Conservation (phyloP, 306 rosid species). For the Hylodesmum podocarpum region DNA sequence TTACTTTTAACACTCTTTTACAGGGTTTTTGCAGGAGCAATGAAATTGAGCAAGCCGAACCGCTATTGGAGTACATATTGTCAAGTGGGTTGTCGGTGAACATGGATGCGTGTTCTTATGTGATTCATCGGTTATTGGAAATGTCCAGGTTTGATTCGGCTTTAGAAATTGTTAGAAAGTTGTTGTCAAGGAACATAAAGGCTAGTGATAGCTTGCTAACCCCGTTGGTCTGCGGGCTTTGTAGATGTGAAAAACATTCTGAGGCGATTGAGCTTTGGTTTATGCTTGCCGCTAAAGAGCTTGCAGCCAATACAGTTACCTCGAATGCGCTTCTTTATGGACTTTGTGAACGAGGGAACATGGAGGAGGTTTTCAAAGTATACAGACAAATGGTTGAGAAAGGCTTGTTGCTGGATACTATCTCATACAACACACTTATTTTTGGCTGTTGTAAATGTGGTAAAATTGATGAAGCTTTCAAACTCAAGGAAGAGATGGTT, state of each 20-base stretch:
- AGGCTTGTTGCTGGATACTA: slow-evolving; percentile 56
- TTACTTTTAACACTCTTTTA: slow-evolving; percentile 60
- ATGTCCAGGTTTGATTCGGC: slow-evolving; percentile 53
- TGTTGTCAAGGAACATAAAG: slow-evolving; percentile 54
- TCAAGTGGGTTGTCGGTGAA: slow-evolving; percentile 42
- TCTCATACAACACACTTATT: slow-evolving; percentile 71
- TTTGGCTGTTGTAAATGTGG: slow-evolving; percentile 62
- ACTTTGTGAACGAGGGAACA: slow-evolving; percentile 52
- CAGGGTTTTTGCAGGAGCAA: slow-evolving; percentile 57
- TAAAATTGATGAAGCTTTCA: slow-evolving; percentile 47
- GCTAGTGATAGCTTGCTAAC: slow-evolving; percentile 63
- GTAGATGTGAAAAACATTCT: slow-evolving; percentile 51
- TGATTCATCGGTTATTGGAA: slow-evolving; percentile 49
- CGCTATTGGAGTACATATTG: slow-evolving; percentile 42
- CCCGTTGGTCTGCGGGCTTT: slow-evolving; percentile 57
- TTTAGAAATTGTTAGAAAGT: slow-evolving; percentile 37
- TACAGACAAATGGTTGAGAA: slow-evolving; percentile 53
- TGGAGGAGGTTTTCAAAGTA: slow-evolving; percentile 44
- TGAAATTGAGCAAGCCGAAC: slow-evolving; percentile 52
- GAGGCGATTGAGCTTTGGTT: slow-evolving; percentile 75
- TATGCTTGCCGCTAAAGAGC: slow-evolving; percentile 51
- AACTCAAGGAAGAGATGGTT: slow-evolving; percentile 62
- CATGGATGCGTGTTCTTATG: slow-evolving; percentile 50
- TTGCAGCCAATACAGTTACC: slow-evolving; percentile 54
- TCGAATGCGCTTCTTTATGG: slow-evolving; percentile 74